These are phyloP conservation scores for Rhizopus delemar DNA, from an alignment of 371 early-diverging fungal species.

Conservation along the genomic window DNA sequence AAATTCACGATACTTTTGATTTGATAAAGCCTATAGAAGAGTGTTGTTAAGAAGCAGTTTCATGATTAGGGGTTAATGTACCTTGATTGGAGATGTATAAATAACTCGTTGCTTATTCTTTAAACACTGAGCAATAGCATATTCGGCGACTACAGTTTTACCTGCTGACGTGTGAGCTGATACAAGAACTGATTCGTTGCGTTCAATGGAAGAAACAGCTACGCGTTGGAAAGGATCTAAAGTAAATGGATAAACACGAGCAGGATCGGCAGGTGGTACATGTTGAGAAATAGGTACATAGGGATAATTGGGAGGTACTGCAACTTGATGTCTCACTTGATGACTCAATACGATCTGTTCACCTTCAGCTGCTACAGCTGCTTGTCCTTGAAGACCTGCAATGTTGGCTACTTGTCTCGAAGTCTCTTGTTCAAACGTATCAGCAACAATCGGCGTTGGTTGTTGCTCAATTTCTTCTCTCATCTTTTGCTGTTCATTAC, in stretches of 20 bases:
- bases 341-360: conserved; percentile 58
- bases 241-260: conserved; percentile 90
- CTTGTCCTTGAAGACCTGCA: conserved; percentile 56
- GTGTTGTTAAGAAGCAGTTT: neutral
- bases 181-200: conserved; percentile 97
- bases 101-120: conserved; percentile 97
- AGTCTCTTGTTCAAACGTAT: conserved; percentile 79
- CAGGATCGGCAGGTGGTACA: conserved; percentile 77
- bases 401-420: conserved; percentile 70
- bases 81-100: conserved; percentile 99
- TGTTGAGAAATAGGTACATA: conserved; percentile 90
- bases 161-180: conserved; percentile 99
- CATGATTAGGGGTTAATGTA: conserved; percentile 20
- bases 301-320: conserved; percentile 84
- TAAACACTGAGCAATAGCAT: conserved; percentile 97
- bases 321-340: conserved; percentile 91
- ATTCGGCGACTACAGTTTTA: conserved; percentile 99
- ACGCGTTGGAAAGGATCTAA: conserved; percentile 99
- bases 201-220: conserved; percentile 89
- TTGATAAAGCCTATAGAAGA: conserved; percentile 85
- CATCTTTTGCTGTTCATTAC: conserved; percentile 13
- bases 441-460: conserved; percentile 68
- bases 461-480: conserved; percentile 27
- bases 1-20: conserved; percentile 99
- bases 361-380: conserved; percentile 57